Evolutionary conservation across 768 basidiomycete species (phyloP).

Genomic region (Daedaleopsis nitida): DNA sequence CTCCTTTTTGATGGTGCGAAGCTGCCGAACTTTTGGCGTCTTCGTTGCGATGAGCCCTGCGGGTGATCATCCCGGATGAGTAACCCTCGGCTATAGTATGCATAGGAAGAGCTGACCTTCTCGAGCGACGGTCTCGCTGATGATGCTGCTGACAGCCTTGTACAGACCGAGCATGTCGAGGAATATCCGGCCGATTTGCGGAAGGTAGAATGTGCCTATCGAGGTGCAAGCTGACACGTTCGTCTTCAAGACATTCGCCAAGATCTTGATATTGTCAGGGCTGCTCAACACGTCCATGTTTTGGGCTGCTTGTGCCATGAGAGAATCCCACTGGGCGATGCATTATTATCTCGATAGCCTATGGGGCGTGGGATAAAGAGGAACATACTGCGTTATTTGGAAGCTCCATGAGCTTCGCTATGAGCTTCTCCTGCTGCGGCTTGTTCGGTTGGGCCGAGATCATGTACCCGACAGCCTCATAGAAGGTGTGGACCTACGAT

Average conservation of each 20-base stretch:
- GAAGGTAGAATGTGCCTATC: conserved; percentile 95
- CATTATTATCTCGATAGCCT: background rate
- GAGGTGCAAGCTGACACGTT: conserved; percentile 98
- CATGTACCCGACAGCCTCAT: conserved; percentile 99
- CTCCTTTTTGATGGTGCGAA: conserved; percentile 98
- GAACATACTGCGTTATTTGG: conserved; percentile 92
- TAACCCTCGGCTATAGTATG: background rate
- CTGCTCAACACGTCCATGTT: conserved; percentile 91
- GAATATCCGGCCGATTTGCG: conserved; percentile 96
- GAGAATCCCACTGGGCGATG: conserved; percentile 83
- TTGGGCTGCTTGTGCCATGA: conserved; percentile 94
- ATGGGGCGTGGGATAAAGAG: background rate
- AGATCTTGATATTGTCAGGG: conserved; percentile 93
- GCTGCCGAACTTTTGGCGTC: conserved; percentile 92
- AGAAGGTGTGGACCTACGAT: conserved; percentile 87
- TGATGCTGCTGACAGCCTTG: conserved; percentile 95
- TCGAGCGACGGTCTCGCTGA: conserved; percentile 87
- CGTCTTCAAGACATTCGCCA: conserved; percentile 96
- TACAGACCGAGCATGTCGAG: conserved; percentile 98
- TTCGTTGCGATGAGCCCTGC: conserved; percentile 90
- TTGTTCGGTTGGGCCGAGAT: conserved; percentile 99
- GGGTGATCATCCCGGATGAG: conserved; percentile 10
- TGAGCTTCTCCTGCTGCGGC: conserved; percentile 92
- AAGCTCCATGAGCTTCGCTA: conserved; percentile 93
- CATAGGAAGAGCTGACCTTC: conserved; percentile 55